These are phyloP conservation scores for Exophiala spinifera DNA, from an alignment of 2,329 filamentous ascomycete genomes.

Conservation along the genomic window DNA sequence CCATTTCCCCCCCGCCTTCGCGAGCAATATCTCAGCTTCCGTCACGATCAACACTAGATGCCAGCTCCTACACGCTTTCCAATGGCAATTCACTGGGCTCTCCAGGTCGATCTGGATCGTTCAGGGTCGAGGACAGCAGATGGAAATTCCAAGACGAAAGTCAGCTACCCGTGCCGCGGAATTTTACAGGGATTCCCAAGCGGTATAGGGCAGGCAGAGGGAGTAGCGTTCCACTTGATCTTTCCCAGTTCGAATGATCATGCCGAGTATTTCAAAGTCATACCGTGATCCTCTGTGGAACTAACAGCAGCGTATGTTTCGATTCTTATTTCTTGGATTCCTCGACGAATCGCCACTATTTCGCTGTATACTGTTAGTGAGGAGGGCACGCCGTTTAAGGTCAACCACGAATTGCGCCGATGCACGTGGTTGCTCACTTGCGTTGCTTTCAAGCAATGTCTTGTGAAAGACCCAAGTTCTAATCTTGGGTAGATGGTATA, in stretches of 20 bases:
- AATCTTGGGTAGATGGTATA: too few species aligned
- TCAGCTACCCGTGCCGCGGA: constrained; percentile 77
- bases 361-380: too few species aligned
- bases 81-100: constrained; percentile 50
- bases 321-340: not conserved
- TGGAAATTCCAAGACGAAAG: constrained; percentile 86
- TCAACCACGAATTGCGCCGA: too few species aligned
- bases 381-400: too few species aligned
- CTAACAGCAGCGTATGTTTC: not conserved
- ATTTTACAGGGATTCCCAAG: constrained; percentile 70
- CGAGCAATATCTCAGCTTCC: constrained; percentile 43
- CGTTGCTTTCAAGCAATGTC: too few species aligned
- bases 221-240: constrained; percentile 87
- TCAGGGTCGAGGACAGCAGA: constrained; percentile 66
- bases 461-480: too few species aligned
- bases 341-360: too few species aligned
- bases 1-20: constrained; percentile 40
- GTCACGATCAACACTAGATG: constrained; percentile 64
- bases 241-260: constrained; percentile 41
- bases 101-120: constrained; percentile 14
- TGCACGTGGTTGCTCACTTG: too few species aligned
- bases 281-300: not conserved
- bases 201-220: constrained; percentile 87
- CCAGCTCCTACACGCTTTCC: constrained; percentile 71
- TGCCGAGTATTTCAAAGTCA: not conserved